phyloP scores from a whole-genome alignment of 2,329 filamentous ascomycete genomes.

The Penicillium sp. region DNA sequence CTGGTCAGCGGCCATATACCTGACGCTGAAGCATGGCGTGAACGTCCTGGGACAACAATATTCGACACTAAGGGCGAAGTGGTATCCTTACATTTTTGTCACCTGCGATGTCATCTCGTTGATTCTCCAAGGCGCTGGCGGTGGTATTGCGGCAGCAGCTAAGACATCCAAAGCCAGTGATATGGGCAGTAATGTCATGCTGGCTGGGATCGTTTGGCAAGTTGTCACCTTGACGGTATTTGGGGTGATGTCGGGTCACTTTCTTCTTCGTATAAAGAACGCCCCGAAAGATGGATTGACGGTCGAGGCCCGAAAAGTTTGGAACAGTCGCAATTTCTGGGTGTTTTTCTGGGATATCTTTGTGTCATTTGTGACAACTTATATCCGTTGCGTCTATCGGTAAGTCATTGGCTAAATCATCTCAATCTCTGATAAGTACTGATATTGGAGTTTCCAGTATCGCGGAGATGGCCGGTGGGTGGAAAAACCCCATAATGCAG shows the following conservation, averaged over 20 bases:
- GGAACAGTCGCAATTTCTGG: background rate
- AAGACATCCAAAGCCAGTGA: background rate
- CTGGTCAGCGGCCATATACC: background rate
- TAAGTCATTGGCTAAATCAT: background rate
- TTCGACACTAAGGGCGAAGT: background rate
- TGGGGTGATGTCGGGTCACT: background rate
- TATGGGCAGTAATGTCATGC: background rate
- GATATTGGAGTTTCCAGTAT: background rate
- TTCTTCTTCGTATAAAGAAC: background rate
- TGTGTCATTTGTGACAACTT: background rate
- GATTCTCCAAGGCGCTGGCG: background rate
- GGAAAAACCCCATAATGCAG: background rate
- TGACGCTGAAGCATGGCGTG: background rate
- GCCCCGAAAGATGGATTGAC: background rate
- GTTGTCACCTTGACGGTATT: background rate
- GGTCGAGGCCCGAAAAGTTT: background rate
- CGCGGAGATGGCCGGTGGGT: background rate
- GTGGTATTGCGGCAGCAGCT: background rate
- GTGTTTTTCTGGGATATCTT: background rate
- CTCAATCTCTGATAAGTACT: background rate
- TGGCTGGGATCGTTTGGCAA: background rate
- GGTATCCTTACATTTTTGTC: slow-evolving; percentile 1
- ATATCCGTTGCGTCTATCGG: background rate
- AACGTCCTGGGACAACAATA: background rate
- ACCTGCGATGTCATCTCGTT: background rate